Conservation (phyloP, 2,329 filamentous ascomycete genomes). For the Ophiostoma pallidulum region DNA sequence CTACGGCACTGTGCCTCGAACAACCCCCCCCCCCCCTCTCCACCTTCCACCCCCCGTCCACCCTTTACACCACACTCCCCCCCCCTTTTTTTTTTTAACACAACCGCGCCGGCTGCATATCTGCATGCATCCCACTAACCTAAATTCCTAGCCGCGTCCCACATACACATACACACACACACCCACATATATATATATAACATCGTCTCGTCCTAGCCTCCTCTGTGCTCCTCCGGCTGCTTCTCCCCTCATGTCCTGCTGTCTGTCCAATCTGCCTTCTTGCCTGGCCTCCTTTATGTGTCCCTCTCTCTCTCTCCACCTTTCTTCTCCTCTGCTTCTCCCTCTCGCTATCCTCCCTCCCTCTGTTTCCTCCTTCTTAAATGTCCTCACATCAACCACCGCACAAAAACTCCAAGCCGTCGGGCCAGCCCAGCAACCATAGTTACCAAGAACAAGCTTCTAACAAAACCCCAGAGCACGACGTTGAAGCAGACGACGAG, state of each 20-base stretch:
- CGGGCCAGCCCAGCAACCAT: conserved; percentile 2
- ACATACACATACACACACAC: too few relatives aligned
- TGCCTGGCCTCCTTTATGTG: background rate
- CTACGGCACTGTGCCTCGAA: too few relatives aligned
- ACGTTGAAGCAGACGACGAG: background rate
- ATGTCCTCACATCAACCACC: conserved; percentile 15
- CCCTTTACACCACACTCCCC: too few relatives aligned
- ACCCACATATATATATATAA: conserved; percentile 9
- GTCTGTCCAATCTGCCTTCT: background rate
- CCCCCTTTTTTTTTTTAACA: too few relatives aligned
- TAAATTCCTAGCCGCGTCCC: conserved; percentile 8
- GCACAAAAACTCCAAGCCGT: conserved; percentile 5
- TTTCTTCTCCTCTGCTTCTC: background rate
- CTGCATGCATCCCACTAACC: conserved; percentile 11
- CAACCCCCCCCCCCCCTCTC: too few relatives aligned
- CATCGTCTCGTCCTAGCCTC: background rate
- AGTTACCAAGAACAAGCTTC: background rate
- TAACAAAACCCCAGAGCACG: background rate
- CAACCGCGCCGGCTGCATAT: too few relatives aligned
- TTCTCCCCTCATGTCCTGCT: background rate
- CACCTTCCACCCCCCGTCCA: too few relatives aligned
- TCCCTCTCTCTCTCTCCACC: background rate
- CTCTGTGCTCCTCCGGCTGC: conserved; percentile 2
- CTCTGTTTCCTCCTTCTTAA: conserved; percentile 3
- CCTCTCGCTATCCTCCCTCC: background rate